phyloP scores from a whole-genome alignment of 2,329 filamentous ascomycete species.

The Neofusicoccum ribis region DNA sequence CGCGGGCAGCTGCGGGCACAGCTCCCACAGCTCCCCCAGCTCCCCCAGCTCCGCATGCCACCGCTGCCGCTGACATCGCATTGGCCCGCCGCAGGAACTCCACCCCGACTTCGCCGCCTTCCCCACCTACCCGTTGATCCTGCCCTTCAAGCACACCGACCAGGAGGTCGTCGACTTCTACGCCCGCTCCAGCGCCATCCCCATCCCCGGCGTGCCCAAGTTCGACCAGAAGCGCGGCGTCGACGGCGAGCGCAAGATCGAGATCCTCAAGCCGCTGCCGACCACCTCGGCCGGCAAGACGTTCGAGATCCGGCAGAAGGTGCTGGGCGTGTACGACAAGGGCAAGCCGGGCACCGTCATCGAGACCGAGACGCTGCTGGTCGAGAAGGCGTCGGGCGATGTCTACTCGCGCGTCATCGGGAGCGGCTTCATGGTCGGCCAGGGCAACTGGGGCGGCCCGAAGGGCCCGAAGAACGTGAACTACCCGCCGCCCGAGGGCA shows the following conservation, averaged over 20 bases:
- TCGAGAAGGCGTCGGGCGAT: slow-evolving; percentile 68
- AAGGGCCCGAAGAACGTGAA: slow-evolving; percentile 78
- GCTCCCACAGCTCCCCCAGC: too few species aligned
- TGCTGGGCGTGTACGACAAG: slow-evolving; percentile 87
- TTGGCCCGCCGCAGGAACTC: slow-evolving; percentile 63
- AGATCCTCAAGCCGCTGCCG: slow-evolving; percentile 75
- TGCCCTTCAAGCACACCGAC: slow-evolving; percentile 75
- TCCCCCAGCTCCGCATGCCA: background rate
- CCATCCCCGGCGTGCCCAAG: slow-evolving; percentile 74
- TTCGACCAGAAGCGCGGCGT: slow-evolving; percentile 75
- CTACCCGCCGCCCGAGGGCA: slow-evolving; percentile 73
- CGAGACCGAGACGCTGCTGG: slow-evolving; percentile 75
- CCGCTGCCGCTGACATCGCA: too few species aligned
- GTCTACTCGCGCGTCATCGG: slow-evolving; percentile 70
- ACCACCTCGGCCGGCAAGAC: slow-evolving; percentile 58
- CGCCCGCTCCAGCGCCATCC: slow-evolving; percentile 64
- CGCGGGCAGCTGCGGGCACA: too few species aligned
- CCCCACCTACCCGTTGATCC: slow-evolving; percentile 81
- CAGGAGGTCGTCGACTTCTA: slow-evolving; percentile 86
- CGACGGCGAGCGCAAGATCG: slow-evolving; percentile 80
- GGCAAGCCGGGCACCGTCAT: slow-evolving; percentile 76
- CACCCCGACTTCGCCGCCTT: slow-evolving; percentile 85
- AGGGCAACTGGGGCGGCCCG: slow-evolving; percentile 83
- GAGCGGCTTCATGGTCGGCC: slow-evolving; percentile 76
- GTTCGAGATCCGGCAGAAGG: slow-evolving; percentile 75